A percentile compares a stretch with the other conserved stretches of the same genome.
Evolutionary conservation across 2,329 filamentous ascomycete species (phyloP).

Genomic region (Meredithiella fracta): DNA sequence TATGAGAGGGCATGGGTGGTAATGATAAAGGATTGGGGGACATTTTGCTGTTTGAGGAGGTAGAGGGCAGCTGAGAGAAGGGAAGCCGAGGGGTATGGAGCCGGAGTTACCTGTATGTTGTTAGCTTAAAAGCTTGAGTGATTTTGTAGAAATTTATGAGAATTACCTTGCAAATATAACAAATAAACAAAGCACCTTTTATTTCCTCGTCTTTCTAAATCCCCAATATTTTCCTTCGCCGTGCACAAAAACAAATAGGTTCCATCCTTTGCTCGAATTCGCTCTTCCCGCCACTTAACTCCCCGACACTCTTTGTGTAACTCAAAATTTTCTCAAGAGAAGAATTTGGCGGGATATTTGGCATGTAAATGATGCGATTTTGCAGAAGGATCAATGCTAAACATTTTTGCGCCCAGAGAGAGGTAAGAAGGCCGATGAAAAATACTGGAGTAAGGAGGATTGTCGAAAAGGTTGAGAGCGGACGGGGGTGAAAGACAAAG

Average conservation of each 20-base stretch:
- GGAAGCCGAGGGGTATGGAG: conserved; percentile 39
- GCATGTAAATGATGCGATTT: conserved; percentile 71
- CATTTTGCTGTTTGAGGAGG: conserved; percentile 25
- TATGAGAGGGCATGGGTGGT: conserved; percentile 43
- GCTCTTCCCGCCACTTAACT: conserved; percentile 50
- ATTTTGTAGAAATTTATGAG: background rate
- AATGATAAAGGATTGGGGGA: conserved; percentile 23
- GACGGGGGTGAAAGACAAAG: too few species aligned
- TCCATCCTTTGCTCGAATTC: conserved; percentile 44
- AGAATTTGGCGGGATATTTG: conserved; percentile 55
- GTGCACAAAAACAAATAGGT: conserved; percentile 47
- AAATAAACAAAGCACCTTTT: conserved; percentile 28
- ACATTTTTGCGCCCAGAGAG: conserved; percentile 51
- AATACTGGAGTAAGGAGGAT: conserved; percentile 48
- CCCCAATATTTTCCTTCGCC: conserved; percentile 15
- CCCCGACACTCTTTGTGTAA: conserved; percentile 43
- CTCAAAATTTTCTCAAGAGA: conserved; percentile 49
- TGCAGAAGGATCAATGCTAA: conserved; percentile 62
- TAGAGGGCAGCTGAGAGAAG: conserved; percentile 38
- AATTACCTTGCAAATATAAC: conserved; percentile 41
- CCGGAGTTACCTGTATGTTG: conserved; percentile 36
- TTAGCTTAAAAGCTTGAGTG: conserved; percentile 14
- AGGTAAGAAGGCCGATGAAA: conserved; percentile 48
- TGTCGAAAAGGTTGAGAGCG: conserved; percentile 15
- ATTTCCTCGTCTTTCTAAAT: background rate